Conservation (phyloP, 2,329 filamentous ascomycete species). For the Fusarium bulbicola region DNA sequence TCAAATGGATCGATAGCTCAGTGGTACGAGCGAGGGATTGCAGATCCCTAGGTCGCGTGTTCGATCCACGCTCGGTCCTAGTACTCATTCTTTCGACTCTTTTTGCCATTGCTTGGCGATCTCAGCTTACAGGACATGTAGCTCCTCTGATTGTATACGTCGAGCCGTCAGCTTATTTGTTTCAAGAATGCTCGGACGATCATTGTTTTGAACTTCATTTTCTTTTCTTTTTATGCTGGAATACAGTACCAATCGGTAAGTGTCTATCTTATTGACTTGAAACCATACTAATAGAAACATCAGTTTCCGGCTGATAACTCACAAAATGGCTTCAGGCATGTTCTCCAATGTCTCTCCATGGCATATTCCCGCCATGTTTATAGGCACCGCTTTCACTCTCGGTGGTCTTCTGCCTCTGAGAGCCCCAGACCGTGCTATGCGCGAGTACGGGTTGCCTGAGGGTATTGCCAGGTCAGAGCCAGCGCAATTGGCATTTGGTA, state of each 20-base stretch:
- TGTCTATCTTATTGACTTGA: not conserved
- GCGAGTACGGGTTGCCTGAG: slow-evolving; percentile 46
- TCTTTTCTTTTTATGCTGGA: not conserved
- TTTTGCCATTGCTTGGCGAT: not conserved
- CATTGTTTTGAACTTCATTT: not conserved
- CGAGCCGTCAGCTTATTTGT: not conserved
- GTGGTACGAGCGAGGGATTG: slow-evolving; percentile 40
- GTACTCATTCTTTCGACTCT: not conserved
- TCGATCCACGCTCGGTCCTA: slow-evolving; percentile 39
- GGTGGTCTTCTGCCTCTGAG: slow-evolving; percentile 48
- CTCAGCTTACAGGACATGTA: not conserved
- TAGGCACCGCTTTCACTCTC: slow-evolving; percentile 45
- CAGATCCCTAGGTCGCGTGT: slow-evolving; percentile 40
- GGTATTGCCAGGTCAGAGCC: slow-evolving; percentile 43
- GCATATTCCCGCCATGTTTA: slow-evolving; percentile 42
- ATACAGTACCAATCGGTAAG: not conserved
- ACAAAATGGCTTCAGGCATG: slow-evolving; percentile 21
- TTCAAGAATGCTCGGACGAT: not conserved
- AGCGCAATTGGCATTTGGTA: slow-evolving; percentile 45
- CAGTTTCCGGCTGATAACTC: not conserved
- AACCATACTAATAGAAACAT: not conserved
- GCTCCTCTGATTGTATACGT: not conserved
- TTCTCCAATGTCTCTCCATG: slow-evolving; percentile 29
- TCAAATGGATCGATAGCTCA: slow-evolving; percentile 38
- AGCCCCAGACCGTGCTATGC: slow-evolving; percentile 45